Base-by-base conservation (phyloP, 2,329 filamentous ascomycete genomes). In the Penicillium griseofulvum region DNA sequence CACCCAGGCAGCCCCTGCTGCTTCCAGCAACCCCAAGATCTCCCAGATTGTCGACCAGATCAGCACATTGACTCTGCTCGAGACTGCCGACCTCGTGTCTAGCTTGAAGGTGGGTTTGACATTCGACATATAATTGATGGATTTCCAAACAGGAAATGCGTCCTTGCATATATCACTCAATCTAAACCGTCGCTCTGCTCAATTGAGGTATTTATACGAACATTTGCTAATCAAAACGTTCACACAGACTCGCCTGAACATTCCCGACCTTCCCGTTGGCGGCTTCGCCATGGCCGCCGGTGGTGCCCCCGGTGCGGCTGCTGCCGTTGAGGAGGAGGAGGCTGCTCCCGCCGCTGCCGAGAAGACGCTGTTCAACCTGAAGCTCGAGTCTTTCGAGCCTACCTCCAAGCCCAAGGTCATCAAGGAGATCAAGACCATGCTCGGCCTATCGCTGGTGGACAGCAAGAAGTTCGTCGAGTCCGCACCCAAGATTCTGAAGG, bases 401-500 rank as follows among this genome's bases (percentile, higher is more conserved):
- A 83, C 79, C 48, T 81, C 93, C 63, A 99, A 99, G 83, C 91
- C 95, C 69, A 99, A 99, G 88, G 82, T 99, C 69, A 99, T 99
- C 84, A 99, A 99, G 85, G 94, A 99, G 82, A 84, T 99, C 81
- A 99, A 99, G 87, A 87, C 86, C 71, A 83, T 99, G 85, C 81
- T 99, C 58, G 94, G 94, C 41, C 79, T 99, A 72, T 95, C 90
- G 74, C 83, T 99, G 80, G 95, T 99, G 66, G 94, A 99, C 78
- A 96, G 90, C 80, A 99, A 99, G 88, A 99, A 99, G 83, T 99
- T 99, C 71, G 94, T 99, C 64, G 94, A 99, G 83, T 91, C 90
- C 72, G 92, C 90, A 66, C 94, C 94, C 62, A 99, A 99, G 88
- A 81, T 90, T 76, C 90, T 99, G 90, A 97, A 97, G 87, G 94